Evolutionary conservation across 495 filamentous ascomycete genomes (phyloP), one percentile per base, ranked within the genome.

Genomic region (Xylaria curta): DNA sequence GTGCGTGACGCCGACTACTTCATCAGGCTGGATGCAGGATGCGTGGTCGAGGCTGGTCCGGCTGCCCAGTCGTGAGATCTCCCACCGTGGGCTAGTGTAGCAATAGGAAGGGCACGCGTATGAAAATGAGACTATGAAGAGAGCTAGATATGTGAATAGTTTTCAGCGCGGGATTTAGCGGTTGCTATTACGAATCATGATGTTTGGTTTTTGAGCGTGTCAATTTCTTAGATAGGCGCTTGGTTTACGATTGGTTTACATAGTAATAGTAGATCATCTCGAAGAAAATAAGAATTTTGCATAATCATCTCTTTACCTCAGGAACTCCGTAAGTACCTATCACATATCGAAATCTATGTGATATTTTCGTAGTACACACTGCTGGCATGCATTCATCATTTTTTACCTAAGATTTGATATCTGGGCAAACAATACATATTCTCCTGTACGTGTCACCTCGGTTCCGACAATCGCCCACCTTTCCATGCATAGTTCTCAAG

Each of bases 1-100:
- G 92, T 94, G n/a, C 87, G 87, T 79, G 88, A 91, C 76, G 93
- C 93, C 21, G 88, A 92, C 74, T 92, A 87, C 70, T 93, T 89
- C 77, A 82, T 96, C 28, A 87, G 91, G 53, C 78, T 97, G 67
- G 91, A 91, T 19, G 86, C 88, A 61, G 93, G 93, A 26, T 81
- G 83, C 40, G 82, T 88, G 6, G 72, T 87, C 58, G 76, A 77
- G 58, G 74, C 72, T 63, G 73, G 78, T 19, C 69, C 74, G 36
- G 72, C 77, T 1, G 15, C 49, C 36, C 26, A 38, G 28, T 53
- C 44, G 42, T 53, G 33, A 59, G 51, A 59, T 59, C 12, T 26
- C 13, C 13, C 21, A 69, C 19, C 17, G 38, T 64, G 47, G 44
- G 38, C n/a, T 31, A 13, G 7, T 60, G 8, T 31, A 15, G 19